These are phyloP conservation scores for Xylaria sp. DNA, from an alignment of 2,329 filamentous ascomycete genomes.

Conservation along the genomic window DNA sequence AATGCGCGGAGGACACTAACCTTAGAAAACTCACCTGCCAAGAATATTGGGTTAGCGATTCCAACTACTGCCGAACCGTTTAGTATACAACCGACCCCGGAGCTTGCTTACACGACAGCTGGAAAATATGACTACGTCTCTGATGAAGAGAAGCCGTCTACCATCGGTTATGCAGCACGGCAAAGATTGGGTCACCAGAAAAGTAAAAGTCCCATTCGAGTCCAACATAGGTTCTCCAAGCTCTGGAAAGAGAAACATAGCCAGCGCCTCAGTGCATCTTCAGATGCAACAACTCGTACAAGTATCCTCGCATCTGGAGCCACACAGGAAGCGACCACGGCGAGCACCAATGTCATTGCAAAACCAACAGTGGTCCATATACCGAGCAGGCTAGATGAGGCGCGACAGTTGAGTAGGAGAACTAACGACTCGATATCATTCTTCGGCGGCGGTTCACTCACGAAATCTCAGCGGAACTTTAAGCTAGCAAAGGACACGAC, in stretches of 20 bases:
- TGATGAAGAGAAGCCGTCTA: conserved; percentile 40
- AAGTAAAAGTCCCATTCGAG: conserved; percentile 32
- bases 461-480: conserved; percentile 43
- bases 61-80: conserved; percentile 43
- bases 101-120: conserved; percentile 44
- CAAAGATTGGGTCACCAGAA: conserved; percentile 37
- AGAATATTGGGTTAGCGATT: conserved; percentile 37
- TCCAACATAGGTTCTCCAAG: conserved; percentile 45
- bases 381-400: conserved; percentile 47
- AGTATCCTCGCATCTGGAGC: conserved; percentile 47
- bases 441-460: conserved; percentile 44
- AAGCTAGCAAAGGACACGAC: conserved; percentile 30
- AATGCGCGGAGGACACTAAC: conserved; percentile 23
- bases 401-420: conserved; percentile 45
- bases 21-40: conserved; percentile 28
- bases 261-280: conserved; percentile 41
- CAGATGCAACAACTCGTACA: conserved; percentile 45
- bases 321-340: conserved; percentile 44
- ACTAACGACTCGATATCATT: conserved; percentile 43
- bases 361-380: conserved; percentile 50
- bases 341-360: conserved; percentile 44
- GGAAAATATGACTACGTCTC: conserved; percentile 43
- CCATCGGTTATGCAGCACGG: conserved; percentile 36
- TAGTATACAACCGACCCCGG: conserved; percentile 49
- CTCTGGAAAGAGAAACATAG: conserved; percentile 46